Conservation (phyloP, 106 monocot genomes). For the Agapanthus africanus region DNA sequence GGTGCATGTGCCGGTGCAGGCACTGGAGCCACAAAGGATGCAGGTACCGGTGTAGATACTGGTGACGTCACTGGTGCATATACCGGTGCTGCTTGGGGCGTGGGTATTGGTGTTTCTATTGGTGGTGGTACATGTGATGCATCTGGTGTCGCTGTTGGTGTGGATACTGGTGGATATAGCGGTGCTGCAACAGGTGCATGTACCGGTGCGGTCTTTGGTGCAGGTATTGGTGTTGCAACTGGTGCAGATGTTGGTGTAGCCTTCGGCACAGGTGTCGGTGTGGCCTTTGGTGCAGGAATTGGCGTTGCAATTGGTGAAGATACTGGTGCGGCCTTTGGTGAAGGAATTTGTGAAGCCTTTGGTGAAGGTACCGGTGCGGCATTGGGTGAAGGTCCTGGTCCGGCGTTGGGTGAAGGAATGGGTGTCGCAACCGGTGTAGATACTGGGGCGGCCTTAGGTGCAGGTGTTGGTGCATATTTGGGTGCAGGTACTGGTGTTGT, state of each 20-base stretch:
- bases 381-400: neutral
- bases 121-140: neutral
- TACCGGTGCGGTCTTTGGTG: neutral
- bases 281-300: neutral
- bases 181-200: neutral
- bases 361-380: neutral
- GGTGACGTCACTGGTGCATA: neutral
- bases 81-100: neutral
- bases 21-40: neutral
- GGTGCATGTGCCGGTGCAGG: too few relatives aligned
- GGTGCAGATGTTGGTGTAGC: neutral
- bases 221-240: neutral
- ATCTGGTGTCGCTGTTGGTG: neutral
- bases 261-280: neutral
- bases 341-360: neutral
- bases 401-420: neutral
- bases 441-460: neutral
- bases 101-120: neutral
- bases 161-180: neutral
- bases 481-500: neutral
- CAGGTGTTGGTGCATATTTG: neutral
- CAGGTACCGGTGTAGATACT: neutral
- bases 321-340: neutral
- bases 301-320: neutral
- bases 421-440: neutral